Evolutionary conservation across 129 eudicot species (phyloP), one percentile per base, ranked within the genome.

Genomic region (Helianthus tuberosus): DNA sequence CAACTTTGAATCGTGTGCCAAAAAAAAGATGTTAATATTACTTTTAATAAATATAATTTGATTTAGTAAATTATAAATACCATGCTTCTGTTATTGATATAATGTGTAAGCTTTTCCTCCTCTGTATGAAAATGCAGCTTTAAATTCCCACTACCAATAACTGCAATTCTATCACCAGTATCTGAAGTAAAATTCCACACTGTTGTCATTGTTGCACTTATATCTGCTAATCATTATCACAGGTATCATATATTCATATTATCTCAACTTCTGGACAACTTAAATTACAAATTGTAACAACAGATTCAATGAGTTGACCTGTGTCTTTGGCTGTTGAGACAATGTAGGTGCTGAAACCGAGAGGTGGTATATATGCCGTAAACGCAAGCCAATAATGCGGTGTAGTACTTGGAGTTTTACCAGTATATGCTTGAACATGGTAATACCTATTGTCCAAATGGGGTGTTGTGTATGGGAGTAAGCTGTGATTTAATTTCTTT

Each of bases 291-390:
- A 35, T 23, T 54, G 13, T 36, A 66, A 58, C 72, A 54, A 2
- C 6, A 47, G 10, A 46, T 8, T 29, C 76, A 64, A 35, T 64
- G 48, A 60, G 63, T 72, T 77, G 54, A 89, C 96, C 93, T 88
- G 87, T 47, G n/a, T 59, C 66, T 65, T 84, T 81, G n/a, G 85
- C 84, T 36, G 27, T 77, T 47, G 96, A 75, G 84, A 93, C 83
- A 58, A 64, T 63, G 62, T 93, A 93, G 71, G 98, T 90, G 86
- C 83, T 93, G 86, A 90, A 93, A 73, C 98, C 98, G 79, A 93
- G 91, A 59, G 98, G 96, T 48, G 97, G 98, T 43, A 83, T 83
- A 69, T 88, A 74, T 75, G 89, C 98, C 73, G 89, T 76, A 75
- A 93, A 90, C 64, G 88, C 97, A 78, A 93, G 96, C 96, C 89